phyloP scores from a whole-genome alignment of 2,329 filamentous ascomycete species.

The Aureobasidium vineae region DNA sequence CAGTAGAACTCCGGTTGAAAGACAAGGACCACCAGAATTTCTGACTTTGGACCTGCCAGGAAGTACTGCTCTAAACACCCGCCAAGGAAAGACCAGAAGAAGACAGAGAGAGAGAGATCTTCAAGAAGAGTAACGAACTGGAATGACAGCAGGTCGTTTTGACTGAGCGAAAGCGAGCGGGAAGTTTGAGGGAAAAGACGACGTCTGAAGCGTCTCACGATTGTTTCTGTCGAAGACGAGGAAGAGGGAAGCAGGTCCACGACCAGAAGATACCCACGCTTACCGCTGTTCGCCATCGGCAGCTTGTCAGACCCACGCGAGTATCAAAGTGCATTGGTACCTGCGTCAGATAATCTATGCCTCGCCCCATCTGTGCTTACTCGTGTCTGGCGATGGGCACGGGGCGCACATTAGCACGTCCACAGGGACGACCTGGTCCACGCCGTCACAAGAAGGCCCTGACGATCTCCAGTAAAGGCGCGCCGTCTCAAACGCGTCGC shows the following conservation, averaged over 20 bases:
- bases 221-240: conserved; percentile 22
- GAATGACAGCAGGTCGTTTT: conserved; percentile 10
- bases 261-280: not conserved
- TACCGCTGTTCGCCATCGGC: conserved; percentile 26
- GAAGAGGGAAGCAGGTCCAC: conserved; percentile 1
- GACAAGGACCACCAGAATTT: not conserved
- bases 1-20: not conserved
- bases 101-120: not conserved
- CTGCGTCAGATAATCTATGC: conserved; percentile 24
- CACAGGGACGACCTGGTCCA: conserved; percentile 6
- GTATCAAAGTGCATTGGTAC: conserved; percentile 23
- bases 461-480: conserved; percentile 21
- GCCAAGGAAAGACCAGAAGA: not conserved
- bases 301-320: conserved; percentile 16
- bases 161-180: not conserved
- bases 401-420: conserved; percentile 18
- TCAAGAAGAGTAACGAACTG: conserved; percentile 2
- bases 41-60: conserved; percentile 6
- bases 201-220: conserved; percentile 24
- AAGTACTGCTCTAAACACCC: not conserved
- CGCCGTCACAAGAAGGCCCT: conserved; percentile 22
- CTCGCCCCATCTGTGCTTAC: conserved; percentile 25
- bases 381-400: conserved; percentile 23
- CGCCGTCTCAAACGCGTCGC: conserved; percentile 22
- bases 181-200: conserved; percentile 1